Evolutionary conservation across 306 rosid genomes (phyloP).

Genomic region (Quercus rubra): DNA sequence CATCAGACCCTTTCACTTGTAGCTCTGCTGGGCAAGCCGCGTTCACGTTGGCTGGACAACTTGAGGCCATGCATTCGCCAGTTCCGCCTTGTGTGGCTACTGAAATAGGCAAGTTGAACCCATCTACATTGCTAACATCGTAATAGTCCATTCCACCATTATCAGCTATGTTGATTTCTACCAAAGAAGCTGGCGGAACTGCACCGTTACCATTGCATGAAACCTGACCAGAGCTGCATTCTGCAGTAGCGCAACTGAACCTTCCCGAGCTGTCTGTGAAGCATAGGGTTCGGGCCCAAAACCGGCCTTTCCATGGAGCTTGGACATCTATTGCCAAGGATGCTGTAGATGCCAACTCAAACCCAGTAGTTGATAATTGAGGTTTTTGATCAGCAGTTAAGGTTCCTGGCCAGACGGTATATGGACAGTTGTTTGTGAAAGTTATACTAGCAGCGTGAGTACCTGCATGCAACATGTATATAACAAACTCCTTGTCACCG

Average conservation of each 20-base stretch:
- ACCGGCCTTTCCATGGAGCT: constrained; percentile 36
- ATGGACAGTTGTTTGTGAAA: constrained; percentile 23
- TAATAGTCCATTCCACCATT: constrained; percentile 35
- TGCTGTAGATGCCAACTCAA: constrained; percentile 12
- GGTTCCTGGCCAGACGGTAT: constrained; percentile 38
- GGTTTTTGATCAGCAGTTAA: constrained; percentile 23
- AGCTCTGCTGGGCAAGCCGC: constrained; percentile 22
- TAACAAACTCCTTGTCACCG: neutral
- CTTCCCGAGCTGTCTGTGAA: constrained; percentile 13
- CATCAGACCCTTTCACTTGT: constrained; percentile 17
- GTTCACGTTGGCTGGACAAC: constrained; percentile 26
- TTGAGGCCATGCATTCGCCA: constrained; percentile 8
- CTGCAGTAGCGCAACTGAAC: constrained; percentile 36
- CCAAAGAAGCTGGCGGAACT: constrained; percentile 38
- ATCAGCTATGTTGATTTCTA: constrained; percentile 26
- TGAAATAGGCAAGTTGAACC: constrained; percentile 38
- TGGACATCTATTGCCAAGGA: neutral
- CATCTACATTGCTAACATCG: constrained; percentile 39
- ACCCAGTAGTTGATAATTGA: constrained; percentile 33
- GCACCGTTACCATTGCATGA: constrained; percentile 37
- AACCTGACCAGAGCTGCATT: constrained; percentile 32
- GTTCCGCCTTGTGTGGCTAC: constrained; percentile 25
- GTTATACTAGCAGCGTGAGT: constrained; percentile 21
- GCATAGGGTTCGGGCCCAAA: constrained; percentile 40
- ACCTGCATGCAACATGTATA: neutral